A percentile compares a stretch with the other conserved stretches of the same genome.
phyloP scores from a whole-genome alignment of 1,284 basidiomycete genomes.

The Ganoderma lingzhi region DNA sequence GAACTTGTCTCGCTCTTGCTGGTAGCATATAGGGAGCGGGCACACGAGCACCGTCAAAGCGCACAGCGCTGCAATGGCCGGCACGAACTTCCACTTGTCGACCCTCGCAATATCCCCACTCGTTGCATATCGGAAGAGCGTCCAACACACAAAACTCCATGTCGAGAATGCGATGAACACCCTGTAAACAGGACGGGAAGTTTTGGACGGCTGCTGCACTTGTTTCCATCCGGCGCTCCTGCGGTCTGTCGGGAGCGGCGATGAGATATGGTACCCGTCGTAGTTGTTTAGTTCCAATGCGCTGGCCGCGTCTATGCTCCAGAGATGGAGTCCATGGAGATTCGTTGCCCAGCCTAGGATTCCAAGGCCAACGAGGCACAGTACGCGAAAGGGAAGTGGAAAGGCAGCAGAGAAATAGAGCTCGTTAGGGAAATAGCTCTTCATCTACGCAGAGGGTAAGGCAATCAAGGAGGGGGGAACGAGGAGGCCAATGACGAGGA shows the following conservation, averaged over 20 bases:
- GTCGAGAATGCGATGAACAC: slow-evolving; percentile 66
- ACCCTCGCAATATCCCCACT: slow-evolving; percentile 64
- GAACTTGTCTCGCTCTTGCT: slow-evolving; percentile 78
- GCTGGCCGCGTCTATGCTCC: slow-evolving; percentile 78
- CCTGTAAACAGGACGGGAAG: slow-evolving; percentile 74
- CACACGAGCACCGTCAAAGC: slow-evolving; percentile 65
- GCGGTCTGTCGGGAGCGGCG: slow-evolving; percentile 44
- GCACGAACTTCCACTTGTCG: slow-evolving; percentile 80
- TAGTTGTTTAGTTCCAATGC: slow-evolving; percentile 68
- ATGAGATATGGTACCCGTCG: slow-evolving; percentile 40
- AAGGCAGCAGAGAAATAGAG: slow-evolving; percentile 43
- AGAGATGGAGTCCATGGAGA: slow-evolving; percentile 78
- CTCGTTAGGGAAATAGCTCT: slow-evolving; percentile 32
- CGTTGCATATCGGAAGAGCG: slow-evolving; percentile 67
- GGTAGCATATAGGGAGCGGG: slow-evolving; percentile 73
- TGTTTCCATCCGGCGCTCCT: slow-evolving; percentile 40
- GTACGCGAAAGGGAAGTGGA: slow-evolving; percentile 47
- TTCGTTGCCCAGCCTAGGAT: slow-evolving; percentile 70
- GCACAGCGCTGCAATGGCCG: slow-evolving; percentile 70
- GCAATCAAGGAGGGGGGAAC: slow-evolving; percentile 18
- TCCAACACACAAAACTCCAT: slow-evolving; percentile 73
- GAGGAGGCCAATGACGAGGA: neutral
- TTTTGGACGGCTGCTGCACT: slow-evolving; percentile 44
- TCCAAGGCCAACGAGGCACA: slow-evolving; percentile 52
- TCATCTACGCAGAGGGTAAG: slow-evolving; percentile 20